phyloP scores from a whole-genome alignment of 208 protist species.

The Leishmania braziliensis region DNA sequence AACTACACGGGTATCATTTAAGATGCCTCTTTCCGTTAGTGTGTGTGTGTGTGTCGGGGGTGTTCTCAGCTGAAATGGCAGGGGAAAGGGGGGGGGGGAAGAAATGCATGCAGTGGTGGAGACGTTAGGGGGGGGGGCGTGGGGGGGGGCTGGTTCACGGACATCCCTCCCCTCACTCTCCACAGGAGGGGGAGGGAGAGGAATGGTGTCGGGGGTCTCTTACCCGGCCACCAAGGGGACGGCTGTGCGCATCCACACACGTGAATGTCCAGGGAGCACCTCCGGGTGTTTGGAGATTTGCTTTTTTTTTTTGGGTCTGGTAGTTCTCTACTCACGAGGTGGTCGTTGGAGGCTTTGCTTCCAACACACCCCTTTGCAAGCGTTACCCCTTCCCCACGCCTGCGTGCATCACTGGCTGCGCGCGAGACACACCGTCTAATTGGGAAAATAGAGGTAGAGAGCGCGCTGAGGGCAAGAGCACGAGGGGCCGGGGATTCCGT shows the following conservation, averaged over 20 bases:
- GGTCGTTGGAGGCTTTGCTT: not conserved
- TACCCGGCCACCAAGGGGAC: not conserved
- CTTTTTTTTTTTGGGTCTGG: not conserved
- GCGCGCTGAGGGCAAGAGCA: not conserved
- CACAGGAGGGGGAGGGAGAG: not conserved
- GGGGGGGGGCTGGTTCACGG: not conserved
- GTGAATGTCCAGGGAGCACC: too few species aligned
- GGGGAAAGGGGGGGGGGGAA: not conserved
- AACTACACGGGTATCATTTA: not conserved
- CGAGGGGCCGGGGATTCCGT: not conserved
- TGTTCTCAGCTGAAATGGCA: not conserved
- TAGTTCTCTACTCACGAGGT: not conserved
- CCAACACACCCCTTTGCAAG: not conserved
- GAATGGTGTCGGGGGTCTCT: not conserved
- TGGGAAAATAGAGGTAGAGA: not conserved
- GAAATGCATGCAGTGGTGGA: not conserved
- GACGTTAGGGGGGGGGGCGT: too few species aligned
- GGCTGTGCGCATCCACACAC: not conserved
- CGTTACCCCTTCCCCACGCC: not conserved
- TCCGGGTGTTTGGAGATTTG: not conserved
- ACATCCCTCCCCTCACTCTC: not conserved
- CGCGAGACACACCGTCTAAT: not conserved
- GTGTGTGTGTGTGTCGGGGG: not conserved
- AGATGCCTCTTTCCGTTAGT: not conserved
- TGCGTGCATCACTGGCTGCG: not conserved